Evolutionary conservation across 176 grass and related monocot genomes (phyloP), one percentile per base, ranked within the genome.

Genomic region (Dendrocalamus sinicus): DNA sequence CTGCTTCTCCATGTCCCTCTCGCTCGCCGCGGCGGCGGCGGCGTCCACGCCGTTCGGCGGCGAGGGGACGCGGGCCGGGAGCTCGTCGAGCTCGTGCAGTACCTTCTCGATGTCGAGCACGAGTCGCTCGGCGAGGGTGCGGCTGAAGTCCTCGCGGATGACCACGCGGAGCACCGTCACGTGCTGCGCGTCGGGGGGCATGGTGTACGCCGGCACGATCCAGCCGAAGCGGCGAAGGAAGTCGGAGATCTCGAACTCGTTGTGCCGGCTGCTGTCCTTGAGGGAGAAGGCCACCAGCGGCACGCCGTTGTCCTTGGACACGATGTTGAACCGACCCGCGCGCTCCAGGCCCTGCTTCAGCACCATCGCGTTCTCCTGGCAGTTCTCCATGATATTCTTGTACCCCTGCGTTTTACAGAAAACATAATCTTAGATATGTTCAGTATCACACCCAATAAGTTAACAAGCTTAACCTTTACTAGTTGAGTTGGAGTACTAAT

Each of bases 141-240:
- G 90, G 90, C 95, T 97, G 67, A 94, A 97, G 80, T 97, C 95
- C 80, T 97, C 95, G 0, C 92, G 92, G 76, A 97, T 80, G 19
- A 97, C 95, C 0, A 97, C 90, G 58, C 95, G 88, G 77, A 97
- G 87, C 10, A 97, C 95, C 0, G 90, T 91, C 44, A 97, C 71
- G 73, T 97, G 86, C 86, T 92, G 92, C 67, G 95, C 95, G 73
- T 94, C 88, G 1, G 95, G 81, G 6, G 95, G 92, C 95, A 97
- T 97, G 52, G 92, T 94, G 88, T 97, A 97, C 11, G 95, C 95
- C 76, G 95, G 95, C 73, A 97, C 88, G 88, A 97, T 97, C 95
- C 95, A 97, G 45, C 95, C 95, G 72, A 89, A 97, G 40, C 95
- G 90, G 73, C 95, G 95, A 15, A 97, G 77, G 79, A 71, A 92